Evolutionary conservation across 768 basidiomycete species (phyloP).

Genomic region (Thelephora ganbajun): DNA sequence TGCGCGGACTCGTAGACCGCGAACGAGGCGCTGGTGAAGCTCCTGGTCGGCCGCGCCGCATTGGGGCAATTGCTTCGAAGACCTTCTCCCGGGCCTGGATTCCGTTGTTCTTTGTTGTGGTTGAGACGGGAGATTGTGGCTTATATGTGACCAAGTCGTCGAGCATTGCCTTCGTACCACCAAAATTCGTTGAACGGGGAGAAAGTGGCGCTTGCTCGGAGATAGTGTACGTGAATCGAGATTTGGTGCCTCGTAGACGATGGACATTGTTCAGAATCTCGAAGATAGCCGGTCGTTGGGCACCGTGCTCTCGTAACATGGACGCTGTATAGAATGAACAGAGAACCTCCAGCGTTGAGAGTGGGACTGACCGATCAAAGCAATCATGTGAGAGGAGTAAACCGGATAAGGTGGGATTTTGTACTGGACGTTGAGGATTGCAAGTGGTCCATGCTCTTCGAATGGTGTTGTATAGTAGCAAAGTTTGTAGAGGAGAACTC

Average conservation of each 20-base stretch:
- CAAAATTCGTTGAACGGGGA: conserved; percentile 20
- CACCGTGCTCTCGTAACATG: conserved; percentile 86
- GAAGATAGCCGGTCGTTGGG: conserved; percentile 77
- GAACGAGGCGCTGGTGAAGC: conserved; percentile 8
- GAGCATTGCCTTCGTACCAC: conserved; percentile 13
- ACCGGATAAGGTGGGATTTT: conserved; percentile 79
- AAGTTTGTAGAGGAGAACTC: conserved; percentile 92
- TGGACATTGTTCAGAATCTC: conserved; percentile 78
- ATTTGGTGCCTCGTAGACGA: conserved; percentile 74
- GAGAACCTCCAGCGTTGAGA: conserved; percentile 7
- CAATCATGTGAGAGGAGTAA: conserved; percentile 74
- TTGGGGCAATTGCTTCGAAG: conserved; percentile 65
- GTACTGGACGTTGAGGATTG: conserved; percentile 94
- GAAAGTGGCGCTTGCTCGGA: conserved; percentile 34
- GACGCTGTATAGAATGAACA: conserved; percentile 36
- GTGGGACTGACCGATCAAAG: conserved; percentile 56
- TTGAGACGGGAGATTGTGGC: conserved; percentile 13
- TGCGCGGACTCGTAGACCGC: conserved; percentile 16
- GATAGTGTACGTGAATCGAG: conserved; percentile 56
- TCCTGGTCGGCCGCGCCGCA: conserved; percentile 57
- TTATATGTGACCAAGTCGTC: conserved; percentile 26
- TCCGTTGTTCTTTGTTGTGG: conserved; percentile 30
- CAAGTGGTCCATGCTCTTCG: conserved; percentile 92
- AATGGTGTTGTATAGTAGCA: conserved; percentile 99
- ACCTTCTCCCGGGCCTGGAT: conserved; percentile 65